Conservation (phyloP, 192 early-diverging fungal species). For the Allomyces javanicus region DNA sequence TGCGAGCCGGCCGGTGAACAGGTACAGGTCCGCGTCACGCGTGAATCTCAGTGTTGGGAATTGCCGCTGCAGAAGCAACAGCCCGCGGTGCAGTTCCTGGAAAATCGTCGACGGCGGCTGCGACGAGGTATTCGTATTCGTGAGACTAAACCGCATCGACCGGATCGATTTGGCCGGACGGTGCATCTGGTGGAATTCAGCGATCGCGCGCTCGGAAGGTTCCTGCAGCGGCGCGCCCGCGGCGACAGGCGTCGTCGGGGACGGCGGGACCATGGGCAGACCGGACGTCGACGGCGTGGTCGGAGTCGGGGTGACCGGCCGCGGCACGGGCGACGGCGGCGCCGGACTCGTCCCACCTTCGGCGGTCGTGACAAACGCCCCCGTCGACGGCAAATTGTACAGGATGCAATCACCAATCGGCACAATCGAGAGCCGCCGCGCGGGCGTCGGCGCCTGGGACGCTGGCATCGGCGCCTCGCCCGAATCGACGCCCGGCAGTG, state of each 20-base stretch:
- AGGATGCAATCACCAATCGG: not conserved
- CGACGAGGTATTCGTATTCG: conserved; percentile 23
- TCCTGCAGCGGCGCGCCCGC: not conserved
- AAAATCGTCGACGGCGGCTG: conserved; percentile 24
- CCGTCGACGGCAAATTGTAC: not conserved
- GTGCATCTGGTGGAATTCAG: conserved; percentile 33
- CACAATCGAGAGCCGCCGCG: not conserved
- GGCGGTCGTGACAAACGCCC: too few relatives aligned
- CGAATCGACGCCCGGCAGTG: too few relatives aligned
- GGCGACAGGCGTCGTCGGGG: not conserved
- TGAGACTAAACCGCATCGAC: conserved; percentile 26
- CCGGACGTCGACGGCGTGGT: too few relatives aligned
- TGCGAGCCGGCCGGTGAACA: conserved; percentile 21
- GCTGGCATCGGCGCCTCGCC: not conserved
- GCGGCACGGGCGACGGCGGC: too few relatives aligned
- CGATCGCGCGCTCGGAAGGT: conserved; percentile 27
- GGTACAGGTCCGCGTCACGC: conserved; percentile 23
- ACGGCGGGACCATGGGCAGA: not conserved
- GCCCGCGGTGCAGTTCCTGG: conserved; percentile 35
- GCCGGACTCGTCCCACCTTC: too few relatives aligned
- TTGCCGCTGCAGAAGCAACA: conserved; percentile 13
- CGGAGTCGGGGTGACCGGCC: too few relatives aligned
- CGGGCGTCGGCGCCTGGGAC: not conserved
- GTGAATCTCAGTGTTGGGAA: conserved; percentile 13
- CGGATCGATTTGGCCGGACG: conserved; percentile 29